phyloP scores from a whole-genome alignment of 495 filamentous ascomycete species.

The Articulospora tetracladia region DNA sequence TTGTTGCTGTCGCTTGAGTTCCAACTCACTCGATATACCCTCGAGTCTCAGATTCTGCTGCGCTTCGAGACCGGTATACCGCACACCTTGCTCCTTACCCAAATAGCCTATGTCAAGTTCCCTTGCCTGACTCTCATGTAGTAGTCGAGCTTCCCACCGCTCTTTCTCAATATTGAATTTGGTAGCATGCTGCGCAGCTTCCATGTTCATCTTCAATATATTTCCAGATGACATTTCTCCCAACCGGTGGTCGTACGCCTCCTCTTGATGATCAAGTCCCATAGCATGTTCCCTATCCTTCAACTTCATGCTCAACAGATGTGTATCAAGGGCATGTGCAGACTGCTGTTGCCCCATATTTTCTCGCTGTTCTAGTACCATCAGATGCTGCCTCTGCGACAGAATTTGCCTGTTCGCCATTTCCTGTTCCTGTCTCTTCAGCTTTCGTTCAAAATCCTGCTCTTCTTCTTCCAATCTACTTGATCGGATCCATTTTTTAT shows the following conservation, averaged over 20 bases:
- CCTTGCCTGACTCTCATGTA: neutral
- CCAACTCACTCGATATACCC: neutral
- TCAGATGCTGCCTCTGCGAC: conserved; percentile 1
- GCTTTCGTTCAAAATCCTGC: conserved; percentile 2
- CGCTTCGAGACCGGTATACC: neutral
- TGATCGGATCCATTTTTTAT: conserved; percentile 5
- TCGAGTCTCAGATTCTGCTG: conserved; percentile 3
- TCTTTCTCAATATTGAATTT: neutral
- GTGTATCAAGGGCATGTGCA: neutral
- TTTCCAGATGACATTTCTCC: conserved; percentile 2
- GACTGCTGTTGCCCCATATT: conserved; percentile 3
- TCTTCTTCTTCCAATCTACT: conserved; percentile 1
- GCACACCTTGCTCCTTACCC: neutral
- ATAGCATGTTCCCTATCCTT: neutral
- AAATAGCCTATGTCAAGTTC: neutral
- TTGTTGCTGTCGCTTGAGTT: conserved; percentile 1
- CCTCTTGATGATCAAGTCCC: neutral
- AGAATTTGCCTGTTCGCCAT: neutral
- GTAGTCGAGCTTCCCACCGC: neutral
- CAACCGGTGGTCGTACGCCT: neutral
- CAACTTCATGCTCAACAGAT: neutral
- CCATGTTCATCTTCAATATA: conserved; percentile 1
- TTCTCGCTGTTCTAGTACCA: conserved; percentile 1
- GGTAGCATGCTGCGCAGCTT: neutral
- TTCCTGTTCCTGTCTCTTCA: conserved; percentile 1